phyloP scores from a whole-genome alignment of 2,329 filamentous ascomycete species.

The Trichoderma oligosporum region DNA sequence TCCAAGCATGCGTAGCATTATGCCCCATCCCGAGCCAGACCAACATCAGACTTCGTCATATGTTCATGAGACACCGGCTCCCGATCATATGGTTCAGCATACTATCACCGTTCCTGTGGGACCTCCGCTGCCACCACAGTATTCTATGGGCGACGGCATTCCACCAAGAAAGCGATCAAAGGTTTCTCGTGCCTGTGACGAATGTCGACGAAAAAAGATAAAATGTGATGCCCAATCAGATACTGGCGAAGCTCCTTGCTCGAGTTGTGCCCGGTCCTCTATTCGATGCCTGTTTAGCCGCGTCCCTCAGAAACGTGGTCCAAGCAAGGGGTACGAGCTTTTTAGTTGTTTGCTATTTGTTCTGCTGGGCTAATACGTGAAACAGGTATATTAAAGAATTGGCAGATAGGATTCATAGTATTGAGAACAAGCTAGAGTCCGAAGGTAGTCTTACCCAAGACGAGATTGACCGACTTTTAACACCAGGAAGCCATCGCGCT shows the following conservation, averaged over 20 bases:
- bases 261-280: conserved; percentile 74
- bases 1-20: conserved; percentile 41
- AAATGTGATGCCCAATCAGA: conserved; percentile 81
- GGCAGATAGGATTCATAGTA: conserved; percentile 75
- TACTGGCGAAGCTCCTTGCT: conserved; percentile 68
- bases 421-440: conserved; percentile 71
- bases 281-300: conserved; percentile 80
- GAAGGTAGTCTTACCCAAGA: conserved; percentile 44
- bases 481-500: conserved; percentile 32
- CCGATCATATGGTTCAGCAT: conserved; percentile 38
- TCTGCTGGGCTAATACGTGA: conserved; percentile 15
- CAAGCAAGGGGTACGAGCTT: conserved; percentile 70
- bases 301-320: conserved; percentile 81
- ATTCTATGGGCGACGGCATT: conserved; percentile 53
- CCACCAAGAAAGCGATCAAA: conserved; percentile 76
- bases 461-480: conserved; percentile 43
- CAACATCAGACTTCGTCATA: conserved; percentile 37
- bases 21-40: conserved; percentile 41
- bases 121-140: conserved; percentile 37
- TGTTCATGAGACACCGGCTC: conserved; percentile 36
- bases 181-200: conserved; percentile 83
- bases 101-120: conserved; percentile 35
- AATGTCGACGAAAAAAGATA: conserved; percentile 85
- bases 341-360: not conserved
- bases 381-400: conserved; percentile 84